phyloP scores from a whole-genome alignment of 2,329 filamentous ascomycete species.

The Lasiodiplodia sp. region DNA sequence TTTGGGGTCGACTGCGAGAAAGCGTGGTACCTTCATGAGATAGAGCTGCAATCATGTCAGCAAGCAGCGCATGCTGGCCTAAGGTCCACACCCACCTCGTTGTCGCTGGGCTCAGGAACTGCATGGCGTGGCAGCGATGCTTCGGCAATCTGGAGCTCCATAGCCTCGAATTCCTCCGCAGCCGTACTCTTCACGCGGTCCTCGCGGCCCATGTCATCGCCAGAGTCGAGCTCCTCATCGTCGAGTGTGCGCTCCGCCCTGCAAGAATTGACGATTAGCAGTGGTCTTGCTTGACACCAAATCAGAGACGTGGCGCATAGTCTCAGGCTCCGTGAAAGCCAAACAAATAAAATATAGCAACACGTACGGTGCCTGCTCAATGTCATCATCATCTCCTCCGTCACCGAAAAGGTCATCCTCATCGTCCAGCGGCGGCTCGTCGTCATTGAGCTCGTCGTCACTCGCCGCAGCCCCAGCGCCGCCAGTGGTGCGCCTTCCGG shows the following conservation, averaged over 20 bases:
- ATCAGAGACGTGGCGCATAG: too few relatives aligned
- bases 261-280: neutral
- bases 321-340: neutral
- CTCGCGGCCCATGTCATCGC: conserved; percentile 68
- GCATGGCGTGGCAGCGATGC: conserved; percentile 73
- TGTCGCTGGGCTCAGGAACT: conserved; percentile 74
- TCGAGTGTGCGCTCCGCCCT: conserved; percentile 60
- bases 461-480: conserved; percentile 9
- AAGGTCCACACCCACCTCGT: conserved; percentile 60
- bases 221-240: conserved; percentile 69
- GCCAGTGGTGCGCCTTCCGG: conserved; percentile 9
- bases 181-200: conserved; percentile 65
- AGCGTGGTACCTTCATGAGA: conserved; percentile 74
- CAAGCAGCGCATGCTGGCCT: neutral
- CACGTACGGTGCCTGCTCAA: conserved; percentile 36
- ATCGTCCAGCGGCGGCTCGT: conserved; percentile 38
- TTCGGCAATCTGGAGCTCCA: conserved; percentile 55
- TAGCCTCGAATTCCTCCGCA: conserved; percentile 51
- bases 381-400: conserved; percentile 53
- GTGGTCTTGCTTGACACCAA: too few relatives aligned
- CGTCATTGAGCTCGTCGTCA: conserved; percentile 39
- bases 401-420: conserved; percentile 45
- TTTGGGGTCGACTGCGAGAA: conserved; percentile 73
- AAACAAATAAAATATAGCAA: neutral
- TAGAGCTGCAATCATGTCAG: conserved; percentile 62